Evolutionary conservation across 441 rosid species (phyloP).

Genomic region (Kokia cookei): DNA sequence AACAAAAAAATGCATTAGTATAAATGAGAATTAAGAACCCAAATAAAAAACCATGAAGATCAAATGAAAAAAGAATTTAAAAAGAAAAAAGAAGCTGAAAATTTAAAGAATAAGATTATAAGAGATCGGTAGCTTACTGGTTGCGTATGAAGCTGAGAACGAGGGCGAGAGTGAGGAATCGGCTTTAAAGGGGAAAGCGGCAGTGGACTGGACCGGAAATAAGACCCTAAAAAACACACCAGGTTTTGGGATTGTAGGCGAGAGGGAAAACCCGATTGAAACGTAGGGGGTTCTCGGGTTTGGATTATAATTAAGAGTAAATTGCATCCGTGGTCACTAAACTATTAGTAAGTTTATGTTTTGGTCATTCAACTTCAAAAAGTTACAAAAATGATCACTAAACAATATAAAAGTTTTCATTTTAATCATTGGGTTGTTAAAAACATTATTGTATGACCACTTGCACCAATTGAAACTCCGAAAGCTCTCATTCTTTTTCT

Average conservation of each 20-base stretch:
- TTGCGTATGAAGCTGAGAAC: neutral
- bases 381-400: too few species aligned
- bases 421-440: too few species aligned
- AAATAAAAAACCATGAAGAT: neutral
- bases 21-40: neutral
- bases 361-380: too few species aligned
- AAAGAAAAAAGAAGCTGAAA: neutral
- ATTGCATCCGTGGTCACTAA: too few species aligned
- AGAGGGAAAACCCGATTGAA: neutral
- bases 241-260: neutral
- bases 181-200: neutral
- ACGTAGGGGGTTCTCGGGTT: neutral
- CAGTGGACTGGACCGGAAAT: neutral
- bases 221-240: neutral
- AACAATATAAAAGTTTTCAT: too few species aligned
- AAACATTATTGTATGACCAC: too few species aligned
- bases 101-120: neutral
- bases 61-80: neutral
- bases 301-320: neutral
- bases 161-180: neutral
- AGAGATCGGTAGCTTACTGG: neutral
- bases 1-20: neutral
- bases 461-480: too few species aligned
- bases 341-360: too few species aligned
- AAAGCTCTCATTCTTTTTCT: too few species aligned